Base-by-base conservation (phyloP, 176 grass and related monocot species). In the Bolboschoenus planiculmis region DNA sequence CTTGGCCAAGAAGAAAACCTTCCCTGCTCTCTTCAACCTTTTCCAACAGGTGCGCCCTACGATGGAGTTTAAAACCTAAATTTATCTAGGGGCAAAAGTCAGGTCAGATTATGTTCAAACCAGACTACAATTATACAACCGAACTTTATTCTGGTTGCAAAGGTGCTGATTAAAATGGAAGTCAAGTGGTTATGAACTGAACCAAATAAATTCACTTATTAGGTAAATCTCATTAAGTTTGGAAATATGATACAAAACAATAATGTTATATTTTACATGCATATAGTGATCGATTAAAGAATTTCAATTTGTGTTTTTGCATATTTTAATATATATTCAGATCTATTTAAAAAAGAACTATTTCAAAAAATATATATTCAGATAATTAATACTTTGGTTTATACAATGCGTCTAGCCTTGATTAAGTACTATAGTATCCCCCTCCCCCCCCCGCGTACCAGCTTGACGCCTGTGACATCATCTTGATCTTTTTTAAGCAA, bases 1-100 rank as follows among this genome's bases (percentile, higher is more conserved):
- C 81, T 91, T 99, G 84, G 97, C 97, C 71, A 99, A 99, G 86
- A 99, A 96, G 91, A 99, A 99, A 85, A 99, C 97, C 10, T 99
- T 99, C 87, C 97, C 97, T 21, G 97, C 97, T 72, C 92, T 99
- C 34, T 99, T 90, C 63, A 85, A 99, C 53, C 93, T 99, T 90
- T 99, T 96, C 76, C 86, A 81, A 43, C 97, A 99, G 86, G 97
- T 96, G 86, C 37, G 82, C 83, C 88, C 35, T 75, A 18, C 81
- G 39, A 61, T 85, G 23, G 66, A 58, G n/a, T 10, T 29, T 56
- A 67, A 29, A 51, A 62, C 27, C 64, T n/a, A 1, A 5, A 78
- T 33, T 36, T 16, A 39, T 63, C 11, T 87, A 29, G 40, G 78
- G 66, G 9, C 54, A 35, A 26, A 4, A 18, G 3, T 59, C 81